Conservation (phyloP, 2,329 filamentous ascomycete genomes). For the Ceratocystis albifundus region DNA sequence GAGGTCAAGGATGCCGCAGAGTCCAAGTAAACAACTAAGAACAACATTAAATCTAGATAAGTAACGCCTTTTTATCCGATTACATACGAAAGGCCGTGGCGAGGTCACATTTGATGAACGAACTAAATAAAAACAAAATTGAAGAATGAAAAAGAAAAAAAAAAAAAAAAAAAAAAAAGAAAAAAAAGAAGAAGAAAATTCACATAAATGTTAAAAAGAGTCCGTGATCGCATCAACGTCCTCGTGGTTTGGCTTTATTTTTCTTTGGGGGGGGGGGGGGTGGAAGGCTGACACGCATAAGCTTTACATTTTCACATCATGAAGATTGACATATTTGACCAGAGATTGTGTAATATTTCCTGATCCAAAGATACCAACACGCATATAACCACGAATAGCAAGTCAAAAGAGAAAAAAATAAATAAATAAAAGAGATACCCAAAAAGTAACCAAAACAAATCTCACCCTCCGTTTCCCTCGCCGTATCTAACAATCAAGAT, state of each 20-base stretch:
- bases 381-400: not conserved
- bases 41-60: conserved; percentile 6
- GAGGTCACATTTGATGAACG: not conserved
- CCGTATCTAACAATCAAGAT: conserved; percentile 5
- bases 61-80: not conserved
- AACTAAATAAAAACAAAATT: conserved; percentile 2
- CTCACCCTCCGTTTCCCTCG: not conserved
- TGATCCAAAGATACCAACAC: not conserved
- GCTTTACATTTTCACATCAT: too few relatives aligned
- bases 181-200: too few relatives aligned
- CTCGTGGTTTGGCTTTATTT: too few relatives aligned
- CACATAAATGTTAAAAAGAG: too few relatives aligned
- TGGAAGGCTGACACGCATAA: too few relatives aligned
- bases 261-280: too few relatives aligned
- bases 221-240: too few relatives aligned
- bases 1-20: conserved; percentile 10
- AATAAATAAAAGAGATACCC: not conserved
- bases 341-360: not conserved
- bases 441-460: not conserved
- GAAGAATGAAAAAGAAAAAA: too few relatives aligned
- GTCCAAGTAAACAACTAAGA: conserved; percentile 12
- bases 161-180: too few relatives aligned
- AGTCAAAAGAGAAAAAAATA: conserved; percentile 13
- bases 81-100: not conserved
- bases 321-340: not conserved